Base-by-base conservation (phyloP, 495 filamentous ascomycete species). In the Penicillium arizonense region DNA sequence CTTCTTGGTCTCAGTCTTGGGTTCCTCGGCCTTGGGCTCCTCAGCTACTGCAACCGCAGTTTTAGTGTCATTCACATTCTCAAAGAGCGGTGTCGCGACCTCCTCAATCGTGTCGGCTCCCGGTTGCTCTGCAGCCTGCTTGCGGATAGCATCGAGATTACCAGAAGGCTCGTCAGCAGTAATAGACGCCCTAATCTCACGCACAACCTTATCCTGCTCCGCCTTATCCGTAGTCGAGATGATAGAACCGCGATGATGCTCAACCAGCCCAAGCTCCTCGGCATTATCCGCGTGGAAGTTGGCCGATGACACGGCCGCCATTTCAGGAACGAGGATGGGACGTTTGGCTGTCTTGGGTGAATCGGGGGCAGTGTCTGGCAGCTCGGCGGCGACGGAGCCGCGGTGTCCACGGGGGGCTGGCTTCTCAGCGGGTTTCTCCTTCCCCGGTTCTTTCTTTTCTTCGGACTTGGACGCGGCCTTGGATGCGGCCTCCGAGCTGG, bases 401-500 rank as follows among this genome's bases (percentile, higher is more conserved):
- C 56, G 63, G 39, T 51, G 64, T 1, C 32, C 42, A 16, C 45
- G 49, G 32, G 44, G 44, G 8, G 52, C 38, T 7, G 50, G 23
- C 32, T 50, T 50, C 16, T 46, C 40, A 40, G 51, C 30, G 28
- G 54, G 20, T 35, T 67, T 59, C 14, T 57, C 56, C 24, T 51
- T 51, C 16, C 7, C 28, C 50, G 54, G 32, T 8, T 51, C 58
- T 34, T 59, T 59, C 52, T 61, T 61, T 20, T 59, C 53, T 9
- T 60, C 57, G 1, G 56, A 28, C 48, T 69, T 76, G 41, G 63
- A 59, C 16, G 72, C 74, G 4, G 80, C 80, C 65, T 84, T 88
- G 52, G 81, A 70, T 1, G 87, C 88, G 12, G 87, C 88, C 60
- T 90, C 86, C 50, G 83, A 75, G 53, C 86, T 84, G 11, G 86